phyloP scores from a whole-genome alignment of 192 early-diverging fungal genomes.

The Entrophospora sp. region DNA sequence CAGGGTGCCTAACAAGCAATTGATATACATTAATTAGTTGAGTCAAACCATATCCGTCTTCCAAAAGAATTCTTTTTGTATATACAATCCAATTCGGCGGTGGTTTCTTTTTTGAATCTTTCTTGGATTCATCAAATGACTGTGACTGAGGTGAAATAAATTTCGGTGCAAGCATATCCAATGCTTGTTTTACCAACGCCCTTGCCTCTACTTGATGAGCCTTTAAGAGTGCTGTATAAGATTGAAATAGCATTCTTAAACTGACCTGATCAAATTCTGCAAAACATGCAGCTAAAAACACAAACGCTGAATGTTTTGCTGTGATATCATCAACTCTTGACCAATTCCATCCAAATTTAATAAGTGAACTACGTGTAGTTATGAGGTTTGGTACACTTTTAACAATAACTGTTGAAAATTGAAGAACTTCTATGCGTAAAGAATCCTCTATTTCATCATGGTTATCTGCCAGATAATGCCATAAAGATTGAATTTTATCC shows the following conservation, averaged over 20 bases:
- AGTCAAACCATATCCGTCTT: conserved; percentile 85
- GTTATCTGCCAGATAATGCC: conserved; percentile 48
- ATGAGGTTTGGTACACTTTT: conserved; percentile 70
- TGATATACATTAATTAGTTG: conserved; percentile 91
- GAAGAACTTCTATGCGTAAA: conserved; percentile 78
- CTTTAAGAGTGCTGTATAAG: conserved; percentile 79
- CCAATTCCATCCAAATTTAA: conserved; percentile 78
- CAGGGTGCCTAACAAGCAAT: conserved; percentile 77
- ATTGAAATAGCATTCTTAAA: conserved; percentile 34
- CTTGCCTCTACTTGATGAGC: conserved; percentile 87
- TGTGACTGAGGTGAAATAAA: background rate
- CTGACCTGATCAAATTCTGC: conserved; percentile 84
- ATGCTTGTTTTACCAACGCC: conserved; percentile 82
- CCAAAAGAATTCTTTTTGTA: conserved; percentile 80
- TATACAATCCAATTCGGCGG: conserved; percentile 77
- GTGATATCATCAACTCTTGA: conserved; percentile 82
- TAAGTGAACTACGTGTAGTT: background rate
- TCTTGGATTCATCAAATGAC: background rate
- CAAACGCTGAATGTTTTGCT: conserved; percentile 93
- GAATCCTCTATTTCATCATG: conserved; percentile 56
- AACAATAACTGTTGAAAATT: conserved; percentile 81
- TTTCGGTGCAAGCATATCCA: conserved; percentile 86
- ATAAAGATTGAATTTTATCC: conserved; percentile 41
- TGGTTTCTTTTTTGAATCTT: conserved; percentile 10
- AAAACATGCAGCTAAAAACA: conserved; percentile 86